Evolutionary conservation across 1,284 basidiomycete species (phyloP), one percentile per base, ranked within the genome.

Genomic region (Apiotrichum sp.): DNA sequence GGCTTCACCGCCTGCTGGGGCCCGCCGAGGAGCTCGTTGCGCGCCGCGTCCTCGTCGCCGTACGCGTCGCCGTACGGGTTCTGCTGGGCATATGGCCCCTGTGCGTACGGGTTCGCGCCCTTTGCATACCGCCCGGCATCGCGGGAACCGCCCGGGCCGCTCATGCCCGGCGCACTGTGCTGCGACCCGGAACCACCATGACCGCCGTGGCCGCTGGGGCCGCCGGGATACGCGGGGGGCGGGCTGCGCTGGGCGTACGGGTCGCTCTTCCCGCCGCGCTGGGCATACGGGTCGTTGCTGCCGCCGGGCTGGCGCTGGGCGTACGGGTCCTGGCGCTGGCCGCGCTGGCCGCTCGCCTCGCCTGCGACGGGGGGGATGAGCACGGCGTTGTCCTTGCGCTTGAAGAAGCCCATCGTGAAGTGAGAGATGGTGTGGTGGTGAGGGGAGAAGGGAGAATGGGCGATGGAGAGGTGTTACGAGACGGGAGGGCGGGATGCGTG

Each of bases 371-470:
- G 87, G 40, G 90, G 90, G 57, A 93, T 91, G 10, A 81, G 62
- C 50, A 80, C 74, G 65, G 83, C 80, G 40, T 33, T 50, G 56
- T 86, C 81, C 71, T 87, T 71, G 56, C 73, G 89, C 67, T 83
- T 82, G 58, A 82, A 86, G 78, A 87, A 87, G 73, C 87, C 82
- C 88, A 91, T 90, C 62, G 54, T 77, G 67, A 14, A 62, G 54
- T 76, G 65, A 55, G 16, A 6, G 14, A n/a, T 22, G 32, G 7
- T 38, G 36, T 8, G 36, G 13, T 7, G 36, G 36, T 38, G 8
- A 38, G 8, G 22, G 38, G 50, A 22, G 16, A 16, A 35, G 35
- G n/a, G 52, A 29, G 10, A 13, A 29, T 29, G 31, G 16, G 13
- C 10, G 13, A n/a, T 35, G 22, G 16, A 33, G 11, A 39, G 2